Base-by-base conservation (phyloP, 306 rosid genomes). In the Glycyrrhiza uralensis region DNA sequence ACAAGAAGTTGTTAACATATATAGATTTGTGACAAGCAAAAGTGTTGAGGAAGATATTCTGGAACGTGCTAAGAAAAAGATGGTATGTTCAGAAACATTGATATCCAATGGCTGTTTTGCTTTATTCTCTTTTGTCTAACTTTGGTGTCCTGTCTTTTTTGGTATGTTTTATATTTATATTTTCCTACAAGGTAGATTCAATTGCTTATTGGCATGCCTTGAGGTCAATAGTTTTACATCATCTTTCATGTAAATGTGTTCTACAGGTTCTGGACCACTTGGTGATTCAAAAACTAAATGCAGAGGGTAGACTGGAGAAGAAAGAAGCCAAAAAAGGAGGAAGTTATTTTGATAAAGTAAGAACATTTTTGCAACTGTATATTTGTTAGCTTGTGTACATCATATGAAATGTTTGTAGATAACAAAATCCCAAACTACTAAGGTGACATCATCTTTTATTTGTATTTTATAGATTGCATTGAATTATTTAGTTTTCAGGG, bases 21-120 rank as follows among this genome's bases (percentile, higher is more conserved):
- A 95, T 79, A 86, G 99, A 80, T 92, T 95, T 85, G 97, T 95
- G 68, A 95, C 96, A 7, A 88, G 99, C 92, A 88, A 90, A 84
- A 95, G 99, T 78, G 99, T 95, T 8, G 99, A 95, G 89, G 99
- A 95, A 83, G 97, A 95, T 89, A 95, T 95, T 78, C 79, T 95
- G 86, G 99, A 95, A 75, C 88, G 99, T 80, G 99, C 99, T 6
- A 95, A 95, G 86, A 89, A 95, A 74, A 95, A 95, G 83, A 95
- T 95, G 99, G 99, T 95, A 89, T 41, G 66, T 42, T 77, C 23
- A 41, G 26, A 45, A 47, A 26, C 15, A 19, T 29, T 69, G 64
- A 18, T 62, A 62, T 75, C 67, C 33, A 18, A 23, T 66, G 18
- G 39, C 54, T 47, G 39, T 45, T 23, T 67, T 18, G 32, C 14